These are phyloP conservation scores for Trichoderma sp. DNA, from an alignment of 2,329 filamentous ascomycete species.

Conservation along the genomic window DNA sequence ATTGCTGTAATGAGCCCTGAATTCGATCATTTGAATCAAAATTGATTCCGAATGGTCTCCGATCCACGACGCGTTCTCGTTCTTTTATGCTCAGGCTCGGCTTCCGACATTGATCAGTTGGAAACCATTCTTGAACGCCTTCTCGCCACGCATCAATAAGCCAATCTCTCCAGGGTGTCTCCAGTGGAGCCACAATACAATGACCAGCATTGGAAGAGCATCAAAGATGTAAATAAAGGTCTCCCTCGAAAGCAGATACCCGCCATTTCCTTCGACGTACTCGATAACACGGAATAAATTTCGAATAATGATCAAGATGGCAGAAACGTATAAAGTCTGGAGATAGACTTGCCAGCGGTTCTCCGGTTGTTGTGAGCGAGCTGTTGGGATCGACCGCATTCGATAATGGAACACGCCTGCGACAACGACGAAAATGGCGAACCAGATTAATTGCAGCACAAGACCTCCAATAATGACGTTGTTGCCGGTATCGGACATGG, in stretches of 20 bases:
- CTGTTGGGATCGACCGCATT: constrained; percentile 22
- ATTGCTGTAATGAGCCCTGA: neutral
- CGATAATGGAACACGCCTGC: constrained; percentile 48
- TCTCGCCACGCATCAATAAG: constrained; percentile 37
- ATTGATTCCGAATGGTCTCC: neutral
- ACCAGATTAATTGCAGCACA: constrained; percentile 55
- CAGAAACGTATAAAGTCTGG: constrained; percentile 37
- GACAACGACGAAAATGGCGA: constrained; percentile 52
- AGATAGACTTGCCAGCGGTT: constrained; percentile 36
- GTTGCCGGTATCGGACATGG: constrained; percentile 37
- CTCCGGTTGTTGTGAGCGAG: constrained; percentile 2
- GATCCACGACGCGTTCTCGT: neutral
- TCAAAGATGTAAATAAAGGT: constrained; percentile 46
- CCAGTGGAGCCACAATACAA: constrained; percentile 25
- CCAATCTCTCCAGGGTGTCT: constrained; percentile 32
- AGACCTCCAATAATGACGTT: constrained; percentile 56
- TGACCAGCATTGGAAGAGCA: constrained; percentile 25
- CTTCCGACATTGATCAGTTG: neutral
- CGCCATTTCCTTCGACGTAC: constrained; percentile 41
- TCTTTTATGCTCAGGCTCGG: neutral
- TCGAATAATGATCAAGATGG: constrained; percentile 41
- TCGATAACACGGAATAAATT: constrained; percentile 49
- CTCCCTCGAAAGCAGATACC: constrained; percentile 41
- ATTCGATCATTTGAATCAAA: neutral
- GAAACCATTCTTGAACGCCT: neutral